Base-by-base conservation (phyloP, 148 eudicot genomes). In the Dianthus caryophyllus region DNA sequence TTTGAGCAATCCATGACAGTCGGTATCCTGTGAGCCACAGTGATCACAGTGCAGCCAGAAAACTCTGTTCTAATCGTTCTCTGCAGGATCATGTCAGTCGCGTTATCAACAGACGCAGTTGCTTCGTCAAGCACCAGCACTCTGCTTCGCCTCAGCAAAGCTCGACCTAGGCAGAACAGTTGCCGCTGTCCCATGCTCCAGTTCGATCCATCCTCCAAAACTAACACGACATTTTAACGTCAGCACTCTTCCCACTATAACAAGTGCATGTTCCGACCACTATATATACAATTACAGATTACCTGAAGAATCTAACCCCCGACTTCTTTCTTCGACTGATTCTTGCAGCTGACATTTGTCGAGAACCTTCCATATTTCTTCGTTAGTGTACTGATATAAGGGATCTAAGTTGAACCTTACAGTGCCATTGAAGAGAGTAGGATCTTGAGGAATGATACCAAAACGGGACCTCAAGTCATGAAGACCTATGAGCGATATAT, bases 141-240 rank as follows among this genome's bases (percentile, higher is more conserved):
- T 73, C 85, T 87, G 89, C 91, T 84, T 71, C 87, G 77, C 62
- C 98, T 89, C 74, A 89, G 61, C 61, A 93, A 72, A 38, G 96
- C 95, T 13, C 96, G 89, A 0, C 98, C 98, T 74, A 87, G 75
- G 57, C 96, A 93, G 46, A 93, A 85, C 62, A 93, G 50, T 44
- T 93, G 98, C n/a, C 88, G 68, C 64, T 93, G 98, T 58, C 98
- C 98, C 98, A 93, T 84, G 82, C 98, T 93, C 98, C 98, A 89
- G 53, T 93, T 93, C 13, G 83, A 84, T 69, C 98, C 98, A 55
- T 93, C 98, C 57, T 93, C 98, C 59, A 74, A 76, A 70, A 89
- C 95, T 92, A 79, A 55, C 30, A 0, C 15, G 8, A 29, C 4
- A n/a, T 4, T 21, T 16, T 22, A 41, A 0, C 22, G 46, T 53